These are phyloP conservation scores for Boletus mariae DNA, from an alignment of 1,284 basidiomycete genomes.

Conservation along the genomic window DNA sequence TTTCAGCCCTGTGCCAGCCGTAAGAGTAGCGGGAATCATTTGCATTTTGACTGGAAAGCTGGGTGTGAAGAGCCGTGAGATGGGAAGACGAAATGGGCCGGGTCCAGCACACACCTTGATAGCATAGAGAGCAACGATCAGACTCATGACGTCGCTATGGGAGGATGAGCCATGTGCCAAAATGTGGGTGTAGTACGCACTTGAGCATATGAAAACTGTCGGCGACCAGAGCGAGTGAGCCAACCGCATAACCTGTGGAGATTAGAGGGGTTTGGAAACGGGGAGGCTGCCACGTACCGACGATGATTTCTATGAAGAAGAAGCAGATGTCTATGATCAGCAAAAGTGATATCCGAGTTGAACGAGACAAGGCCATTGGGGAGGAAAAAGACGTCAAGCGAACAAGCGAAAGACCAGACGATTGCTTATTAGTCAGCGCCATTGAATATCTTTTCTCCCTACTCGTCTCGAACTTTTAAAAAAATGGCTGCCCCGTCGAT, in stretches of 20 bases:
- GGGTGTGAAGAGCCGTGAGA: constrained; percentile 2
- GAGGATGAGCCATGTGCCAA: constrained; percentile 11
- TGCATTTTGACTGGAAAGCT: constrained; percentile 54
- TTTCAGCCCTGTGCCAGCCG: constrained; percentile 99
- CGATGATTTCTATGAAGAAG: constrained; percentile 90
- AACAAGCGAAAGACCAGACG: neutral
- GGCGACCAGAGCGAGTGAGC: constrained; percentile 91
- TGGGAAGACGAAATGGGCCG: constrained; percentile 1
- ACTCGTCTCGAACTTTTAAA: neutral
- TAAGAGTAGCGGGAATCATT: constrained; percentile 75
- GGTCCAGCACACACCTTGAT: constrained; percentile 69
- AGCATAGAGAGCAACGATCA: constrained; percentile 94
- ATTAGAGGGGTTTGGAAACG: constrained; percentile 1
- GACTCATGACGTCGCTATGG: constrained; percentile 87
- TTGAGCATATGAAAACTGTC: constrained; percentile 99
- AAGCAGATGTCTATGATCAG: constrained; percentile 85
- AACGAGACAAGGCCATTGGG: constrained; percentile 63
- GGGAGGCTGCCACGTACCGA: constrained; percentile 48
- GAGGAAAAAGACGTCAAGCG: neutral
- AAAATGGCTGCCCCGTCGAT: constrained; percentile 70
- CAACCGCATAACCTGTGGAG: constrained; percentile 80
- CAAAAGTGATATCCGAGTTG: constrained; percentile 75
- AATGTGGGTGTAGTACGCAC: constrained; percentile 42
- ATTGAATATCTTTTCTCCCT: neutral
- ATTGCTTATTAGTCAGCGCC: constrained; percentile 23